phyloP scores from a whole-genome alignment of 805 yeast species.

The Komagataella mondaviorum region DNA sequence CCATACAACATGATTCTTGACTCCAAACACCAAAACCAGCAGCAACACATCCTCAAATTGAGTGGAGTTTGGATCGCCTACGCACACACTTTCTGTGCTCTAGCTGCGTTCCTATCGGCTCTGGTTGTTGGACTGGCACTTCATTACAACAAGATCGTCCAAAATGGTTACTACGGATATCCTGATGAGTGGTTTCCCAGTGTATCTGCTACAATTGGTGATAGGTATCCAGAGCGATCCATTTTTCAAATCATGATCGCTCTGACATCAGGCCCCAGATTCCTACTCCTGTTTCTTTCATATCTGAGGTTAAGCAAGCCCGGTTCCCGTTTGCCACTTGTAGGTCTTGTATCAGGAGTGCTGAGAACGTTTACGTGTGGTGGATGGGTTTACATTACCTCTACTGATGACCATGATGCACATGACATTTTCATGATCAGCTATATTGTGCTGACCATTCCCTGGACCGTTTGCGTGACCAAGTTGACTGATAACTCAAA shows the following conservation, averaged over 20 bases:
- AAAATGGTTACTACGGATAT: slow-evolving; percentile 76
- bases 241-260: slow-evolving; percentile 88
- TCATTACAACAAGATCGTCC: slow-evolving; percentile 81
- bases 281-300: slow-evolving; percentile 41
- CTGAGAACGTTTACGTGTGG: slow-evolving; percentile 93
- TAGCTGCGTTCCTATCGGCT: slow-evolving; percentile 65
- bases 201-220: slow-evolving; percentile 95
- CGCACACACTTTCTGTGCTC: slow-evolving; percentile 63
- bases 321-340: slow-evolving; percentile 21
- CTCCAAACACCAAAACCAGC: slow-evolving; percentile 2
- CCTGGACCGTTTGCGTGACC: slow-evolving; percentile 70
- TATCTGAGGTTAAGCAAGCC: slow-evolving; percentile 31
- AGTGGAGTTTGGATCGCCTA: slow-evolving; percentile 58
- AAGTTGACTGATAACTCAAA: slow-evolving; percentile 23
- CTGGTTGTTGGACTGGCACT: slow-evolving; percentile 58
- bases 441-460: slow-evolving; percentile 78
- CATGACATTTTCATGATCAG: slow-evolving; percentile 94
- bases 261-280: slow-evolving; percentile 86
- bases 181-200: slow-evolving; percentile 99
- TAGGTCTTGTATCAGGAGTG: slow-evolving; percentile 50
- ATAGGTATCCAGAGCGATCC: slow-evolving; percentile 90
- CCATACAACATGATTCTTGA: slow-evolving; percentile 16
- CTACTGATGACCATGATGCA: slow-evolving; percentile 93
- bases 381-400: slow-evolving; percentile 96
- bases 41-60: slow-evolving; percentile 12